phyloP scores from a whole-genome alignment of 2,329 filamentous ascomycete genomes.

The Orbilia javanica region DNA sequence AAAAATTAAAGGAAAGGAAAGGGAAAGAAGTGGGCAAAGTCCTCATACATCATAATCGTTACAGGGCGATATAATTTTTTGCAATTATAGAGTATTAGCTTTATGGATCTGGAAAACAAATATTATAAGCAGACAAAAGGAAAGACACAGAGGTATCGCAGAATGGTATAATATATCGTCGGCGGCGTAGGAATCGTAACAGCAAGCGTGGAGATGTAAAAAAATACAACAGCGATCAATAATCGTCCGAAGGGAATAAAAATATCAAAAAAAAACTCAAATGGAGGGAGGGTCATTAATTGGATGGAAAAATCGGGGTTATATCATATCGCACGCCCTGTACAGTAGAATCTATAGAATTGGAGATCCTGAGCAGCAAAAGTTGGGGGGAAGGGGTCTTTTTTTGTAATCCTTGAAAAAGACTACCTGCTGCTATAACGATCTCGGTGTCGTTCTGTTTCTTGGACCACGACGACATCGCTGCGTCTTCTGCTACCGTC shows the following conservation, averaged over 20 bases:
- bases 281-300: slow-evolving; percentile 5
- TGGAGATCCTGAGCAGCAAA: background rate
- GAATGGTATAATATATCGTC: slow-evolving; percentile 55
- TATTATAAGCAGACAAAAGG: background rate
- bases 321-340: slow-evolving; percentile 17
- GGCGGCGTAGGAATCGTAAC: slow-evolving; percentile 20
- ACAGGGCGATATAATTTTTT: slow-evolving; percentile 3
- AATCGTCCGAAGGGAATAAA: background rate
- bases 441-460: slow-evolving; percentile 45
- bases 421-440: slow-evolving; percentile 39
- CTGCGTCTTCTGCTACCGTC: slow-evolving; percentile 46
- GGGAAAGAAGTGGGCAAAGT: background rate
- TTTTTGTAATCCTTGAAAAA: too few relatives aligned
- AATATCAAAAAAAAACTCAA: background rate
- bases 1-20: too few relatives aligned
- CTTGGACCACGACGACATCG: slow-evolving; percentile 48
- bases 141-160: slow-evolving; percentile 8
- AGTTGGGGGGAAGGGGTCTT: too few relatives aligned
- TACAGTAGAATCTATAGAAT: slow-evolving; percentile 11
- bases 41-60: slow-evolving; percentile 46
- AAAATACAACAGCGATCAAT: background rate
- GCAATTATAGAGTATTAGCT: background rate
- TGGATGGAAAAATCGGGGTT: background rate
- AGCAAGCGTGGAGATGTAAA: background rate
- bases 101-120: background rate